These are phyloP conservation scores for Cryptosporidium baileyi DNA, from an alignment of 169 alveolate genomes.

Conservation along the genomic window DNA sequence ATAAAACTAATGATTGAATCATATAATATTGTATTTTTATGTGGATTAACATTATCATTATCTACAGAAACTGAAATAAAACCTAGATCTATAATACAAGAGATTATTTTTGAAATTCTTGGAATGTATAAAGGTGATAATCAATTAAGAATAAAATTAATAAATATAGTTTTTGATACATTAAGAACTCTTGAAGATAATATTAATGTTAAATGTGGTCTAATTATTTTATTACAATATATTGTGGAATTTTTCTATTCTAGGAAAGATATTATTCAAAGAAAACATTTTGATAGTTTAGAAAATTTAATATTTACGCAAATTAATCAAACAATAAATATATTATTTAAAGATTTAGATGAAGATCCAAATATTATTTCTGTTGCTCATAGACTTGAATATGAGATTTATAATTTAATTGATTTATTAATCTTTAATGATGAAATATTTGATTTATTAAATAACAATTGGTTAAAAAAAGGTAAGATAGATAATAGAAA, in stretches of 20 bases:
- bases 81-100: neutral
- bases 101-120: neutral
- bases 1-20: slow-evolving; percentile 11
- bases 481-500: neutral
- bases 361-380: neutral
- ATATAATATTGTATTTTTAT: slow-evolving; percentile 20
- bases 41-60: slow-evolving; percentile 29
- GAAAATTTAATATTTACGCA: slow-evolving; percentile 11
- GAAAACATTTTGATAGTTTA: neutral
- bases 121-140: slow-evolving; percentile 8
- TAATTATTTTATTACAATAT: neutral
- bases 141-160: slow-evolving; percentile 11
- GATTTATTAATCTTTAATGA: neutral
- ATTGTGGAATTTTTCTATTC: slow-evolving; percentile 3
- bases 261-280: neutral
- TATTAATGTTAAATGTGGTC: slow-evolving; percentile 26
- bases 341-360: neutral
- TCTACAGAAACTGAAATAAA: slow-evolving; percentile 35
- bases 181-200: slow-evolving; percentile 9
- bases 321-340: neutral
- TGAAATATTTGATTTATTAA: neutral
- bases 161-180: neutral
- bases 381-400: slow-evolving; percentile 23
- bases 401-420: slow-evolving; percentile 17
- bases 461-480: neutral